Evolutionary conservation across 805 yeast genomes (phyloP), one percentile per base, ranked within the genome.

Genomic region (Cyberlindnera galapagoensis): DNA sequence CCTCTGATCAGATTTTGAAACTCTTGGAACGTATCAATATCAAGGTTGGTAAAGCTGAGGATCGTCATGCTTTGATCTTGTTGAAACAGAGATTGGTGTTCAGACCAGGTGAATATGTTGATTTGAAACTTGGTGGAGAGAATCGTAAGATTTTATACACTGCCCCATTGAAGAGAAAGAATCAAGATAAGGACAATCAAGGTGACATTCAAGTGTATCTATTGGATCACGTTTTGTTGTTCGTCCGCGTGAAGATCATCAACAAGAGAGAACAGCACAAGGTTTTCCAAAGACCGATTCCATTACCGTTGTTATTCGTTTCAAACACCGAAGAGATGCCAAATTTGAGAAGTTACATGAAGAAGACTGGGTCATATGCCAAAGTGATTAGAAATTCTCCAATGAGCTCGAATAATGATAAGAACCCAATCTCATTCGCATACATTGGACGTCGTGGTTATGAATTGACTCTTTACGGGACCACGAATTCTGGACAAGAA

Each of bases 21-120:
- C 75, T 87, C 40, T 71, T 92, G 59, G 77, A 69, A 18, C 73
- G 82, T 52, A 65, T 65, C 35, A 81, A 85, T 42, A 86, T 92
- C 55, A 69, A 74, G 30, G 97, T 88, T 24, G 98, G 98, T 60
- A 88, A 81, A 46, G 85, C 94, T 19, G 87, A 92, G 23, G 96
- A 90, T 63, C 71, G 96, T 43, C 86, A 87, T 60, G 85, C 88
- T 43, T 71, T 92, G 39, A 81, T 87, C 64, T 78, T 87, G 30
- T 68, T 92, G 53, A 83, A 84, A 49, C 95, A 85, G 56, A 78
- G 85, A 33, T 69, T 92, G 39, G 79, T 86, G 19, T 81, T 80
- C 62, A 70, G 82, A 40, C 79, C 80, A 5, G 87, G 86, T 39
- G 96, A 88, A 48, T 74, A 80, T 49, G 88, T 80, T 44, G 94